Base-by-base conservation (phyloP, 345 rosid species). In the Salix viminalis region DNA sequence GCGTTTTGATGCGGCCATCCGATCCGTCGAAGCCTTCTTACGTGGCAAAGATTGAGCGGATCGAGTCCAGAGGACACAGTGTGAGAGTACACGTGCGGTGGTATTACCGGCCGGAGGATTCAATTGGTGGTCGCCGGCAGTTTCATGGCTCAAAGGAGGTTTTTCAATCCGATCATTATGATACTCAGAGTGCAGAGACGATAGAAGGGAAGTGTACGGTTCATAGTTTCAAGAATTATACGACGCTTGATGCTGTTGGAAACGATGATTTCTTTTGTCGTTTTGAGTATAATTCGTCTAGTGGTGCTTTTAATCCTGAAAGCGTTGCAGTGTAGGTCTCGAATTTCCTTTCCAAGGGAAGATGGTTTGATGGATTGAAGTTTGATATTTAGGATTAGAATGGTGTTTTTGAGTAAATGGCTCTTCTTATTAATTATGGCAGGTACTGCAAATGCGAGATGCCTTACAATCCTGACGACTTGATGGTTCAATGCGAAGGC, bases 391-490 rank as follows among this genome's bases (percentile, higher is more conserved):
- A 16, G 58, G 58, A 52, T 52, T 19, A 6, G 21, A 52, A 18
- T 10, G 10, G 28, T 46, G 50, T 44, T 13, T 44, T 11, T 44
- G 5, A 44, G 50, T 46, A 14, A 46, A 46, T 11, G 6, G 16
- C 15, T 9, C 0, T 10, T 42, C 46, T 2, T 42, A 42, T 2
- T 42, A 42, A 11, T 42, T 39, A 36, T 71, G 72, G 83, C 84
- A 96, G 99, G 83, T 96, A 91, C 84, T 96, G 99, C 85, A 96
- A 93, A 76, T 96, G 99, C 60, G 98, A 96, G 88, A 96, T 96
- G 99, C 99, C 99, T 34, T 96, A 93, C 74, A 96, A 96, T 78
- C 99, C 99, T 19, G 99, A 96, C 80, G 98, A 96, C 70, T 75
- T 96, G 39, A 96, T 96, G 99, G 92, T 96, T 69, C 99, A 96